Evolutionary conservation across 2,329 filamentous ascomycete species (phyloP), one percentile per base, ranked within the genome.

Genomic region (Alternaria arborescens): DNA sequence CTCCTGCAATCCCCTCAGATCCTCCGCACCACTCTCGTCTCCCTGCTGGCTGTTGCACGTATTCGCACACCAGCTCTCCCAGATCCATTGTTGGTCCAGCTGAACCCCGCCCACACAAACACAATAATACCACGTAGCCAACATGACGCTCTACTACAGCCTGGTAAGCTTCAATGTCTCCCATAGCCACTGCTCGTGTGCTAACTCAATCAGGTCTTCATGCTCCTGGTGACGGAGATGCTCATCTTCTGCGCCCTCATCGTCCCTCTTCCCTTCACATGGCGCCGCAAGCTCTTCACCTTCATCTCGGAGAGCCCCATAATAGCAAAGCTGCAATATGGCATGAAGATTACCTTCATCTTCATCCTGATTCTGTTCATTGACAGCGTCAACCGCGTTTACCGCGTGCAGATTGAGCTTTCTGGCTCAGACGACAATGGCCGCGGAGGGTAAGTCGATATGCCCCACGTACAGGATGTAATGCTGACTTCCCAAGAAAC

Each of bases 351-450:
- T 59, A 97, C 93, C 2, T 99, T 99, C 79, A 94, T 99, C 78
- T 99, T 99, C 84, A 98, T 99, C 75, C 85, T 98, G 60, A 97
- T 99, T 67, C 90, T 99, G 68, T 99, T 99, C 83, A 88, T 98
- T 74, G 95, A 99, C 83, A 97, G 93, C 77, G 94, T 98, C 80
- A 91, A 91, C 80, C 92, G 95, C 67, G 95, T 99, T 75, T 99
- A 97, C 81, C 92, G 95, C 65, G 95, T 99, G 56, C 94, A 98
- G 82, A 82, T 95, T 66, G 95, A 99, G 83, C 85, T 98, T 58
- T 84, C 88, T 47, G 84, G 89, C 53, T 90, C 91, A 61, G 83
- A 87, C 62, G 93, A 95, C 75, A 84, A 87, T 67, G 79, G 81
- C 41, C 77, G 75, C 62, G 79, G 79, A 50, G 81, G 80, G 86